phyloP scores from a whole-genome alignment of 345 rosid species.

The Citrus maxima region DNA sequence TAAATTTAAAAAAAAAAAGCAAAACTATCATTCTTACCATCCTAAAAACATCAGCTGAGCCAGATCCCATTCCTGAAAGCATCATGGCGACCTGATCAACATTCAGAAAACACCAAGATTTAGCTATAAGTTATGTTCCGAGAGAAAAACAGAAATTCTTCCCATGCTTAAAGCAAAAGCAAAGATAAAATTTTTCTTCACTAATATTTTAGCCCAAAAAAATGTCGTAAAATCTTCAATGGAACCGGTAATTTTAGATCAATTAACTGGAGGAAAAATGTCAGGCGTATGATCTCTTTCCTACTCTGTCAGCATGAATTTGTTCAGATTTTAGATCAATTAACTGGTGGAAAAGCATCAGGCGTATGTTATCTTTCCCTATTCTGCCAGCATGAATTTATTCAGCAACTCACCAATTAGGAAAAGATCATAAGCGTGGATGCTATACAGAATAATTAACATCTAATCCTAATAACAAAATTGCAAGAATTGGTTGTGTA shows the following conservation, averaged over 20 bases:
- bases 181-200: not conserved
- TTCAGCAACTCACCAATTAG: not conserved
- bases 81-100: conserved; percentile 78
- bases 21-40: conserved; percentile 47
- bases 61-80: conserved; percentile 98
- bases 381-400: not conserved
- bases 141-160: not conserved
- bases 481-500: not conserved
- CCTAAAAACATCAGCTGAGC: conserved; percentile 71
- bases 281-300: not conserved
- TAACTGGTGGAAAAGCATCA: no score
- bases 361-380: not conserved
- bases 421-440: not conserved
- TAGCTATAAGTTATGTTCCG: not conserved
- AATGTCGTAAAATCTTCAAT: not conserved
- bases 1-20: no score
- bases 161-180: not conserved
- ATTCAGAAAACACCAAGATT: conserved; percentile 10
- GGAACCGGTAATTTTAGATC: not conserved
- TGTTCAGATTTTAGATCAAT: not conserved
- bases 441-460: not conserved
- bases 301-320: not conserved
- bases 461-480: not conserved
- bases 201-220: not conserved
- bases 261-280: not conserved